Evolutionary conservation across 495 filamentous ascomycete species (phyloP).

Genomic region (Penicillium arizonense): DNA sequence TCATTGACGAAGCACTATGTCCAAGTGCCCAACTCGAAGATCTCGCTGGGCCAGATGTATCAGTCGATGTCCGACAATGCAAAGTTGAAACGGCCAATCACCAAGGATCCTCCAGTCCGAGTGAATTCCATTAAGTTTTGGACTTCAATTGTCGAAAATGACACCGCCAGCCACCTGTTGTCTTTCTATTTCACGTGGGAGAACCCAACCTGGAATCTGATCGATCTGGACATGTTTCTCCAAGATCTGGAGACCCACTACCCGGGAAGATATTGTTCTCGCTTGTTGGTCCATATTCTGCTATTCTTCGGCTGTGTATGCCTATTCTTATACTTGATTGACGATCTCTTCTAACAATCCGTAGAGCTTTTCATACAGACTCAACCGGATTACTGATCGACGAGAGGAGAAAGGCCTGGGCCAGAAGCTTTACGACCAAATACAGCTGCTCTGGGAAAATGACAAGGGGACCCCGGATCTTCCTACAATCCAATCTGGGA

Average conservation of each 20-base stretch:
- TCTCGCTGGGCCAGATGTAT: slow-evolving; percentile 19
- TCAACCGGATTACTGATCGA: slow-evolving; percentile 22
- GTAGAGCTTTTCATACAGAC: slow-evolving; percentile 25
- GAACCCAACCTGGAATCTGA: slow-evolving; percentile 28
- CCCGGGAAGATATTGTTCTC: slow-evolving; percentile 14
- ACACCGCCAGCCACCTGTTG: slow-evolving; percentile 24
- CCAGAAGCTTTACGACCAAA: slow-evolving; percentile 19
- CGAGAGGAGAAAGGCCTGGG: slow-evolving; percentile 25
- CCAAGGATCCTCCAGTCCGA: slow-evolving; percentile 11
- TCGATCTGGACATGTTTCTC: slow-evolving; percentile 22
- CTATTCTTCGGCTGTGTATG: slow-evolving; percentile 26
- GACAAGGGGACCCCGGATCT: slow-evolving; percentile 11
- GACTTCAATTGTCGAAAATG: slow-evolving; percentile 21
- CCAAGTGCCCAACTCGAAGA: slow-evolving; percentile 5
- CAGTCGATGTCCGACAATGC: slow-evolving; percentile 3
- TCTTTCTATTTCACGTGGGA: slow-evolving; percentile 31
- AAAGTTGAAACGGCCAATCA: slow-evolving; percentile 4
- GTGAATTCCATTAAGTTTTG: slow-evolving; percentile 18
- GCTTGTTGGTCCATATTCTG: slow-evolving; percentile 19
- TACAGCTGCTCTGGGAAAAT: slow-evolving; percentile 21
- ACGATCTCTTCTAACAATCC: slow-evolving; percentile 2
- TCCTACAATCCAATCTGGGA: slow-evolving; percentile 23
- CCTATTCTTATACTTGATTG: background rate
- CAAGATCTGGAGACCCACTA: slow-evolving; percentile 18
- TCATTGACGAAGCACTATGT: slow-evolving; percentile 10